Conservation (phyloP, 2,329 filamentous ascomycete species). For the Colletotrichum kahawae region DNA sequence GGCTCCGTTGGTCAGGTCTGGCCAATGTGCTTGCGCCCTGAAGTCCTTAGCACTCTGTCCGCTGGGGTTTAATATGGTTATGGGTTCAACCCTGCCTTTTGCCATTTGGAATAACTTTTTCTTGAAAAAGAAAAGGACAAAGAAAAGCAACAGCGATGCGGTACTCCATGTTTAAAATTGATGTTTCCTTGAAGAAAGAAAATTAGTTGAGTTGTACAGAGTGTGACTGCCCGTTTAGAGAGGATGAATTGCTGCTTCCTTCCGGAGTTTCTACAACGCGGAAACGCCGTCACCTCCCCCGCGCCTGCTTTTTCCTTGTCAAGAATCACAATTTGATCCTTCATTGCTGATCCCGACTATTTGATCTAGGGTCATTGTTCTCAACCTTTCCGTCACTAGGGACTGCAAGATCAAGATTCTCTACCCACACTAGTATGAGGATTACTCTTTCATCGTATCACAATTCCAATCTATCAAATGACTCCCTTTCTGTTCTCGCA, state of each 20-base stretch:
- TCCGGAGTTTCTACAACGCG: not conserved
- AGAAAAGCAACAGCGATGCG: too few species aligned
- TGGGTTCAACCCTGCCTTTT: not conserved
- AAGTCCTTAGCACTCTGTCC: not conserved
- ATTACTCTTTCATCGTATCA: not conserved
- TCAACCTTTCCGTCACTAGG: too few species aligned
- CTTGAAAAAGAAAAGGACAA: too few species aligned
- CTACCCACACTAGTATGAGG: not conserved
- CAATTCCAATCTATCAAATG: not conserved
- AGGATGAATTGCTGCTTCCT: not conserved
- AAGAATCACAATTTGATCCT: not conserved
- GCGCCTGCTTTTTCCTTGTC: not conserved
- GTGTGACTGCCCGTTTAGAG: fast-evolving
- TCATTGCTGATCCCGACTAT: too few species aligned
- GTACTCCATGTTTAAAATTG: not conserved
- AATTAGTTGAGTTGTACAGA: not conserved
- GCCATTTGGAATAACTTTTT: not conserved
- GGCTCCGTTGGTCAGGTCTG: not conserved
- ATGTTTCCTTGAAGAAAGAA: not conserved
- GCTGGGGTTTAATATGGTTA: not conserved
- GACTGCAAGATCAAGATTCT: not conserved
- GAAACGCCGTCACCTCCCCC: not conserved
- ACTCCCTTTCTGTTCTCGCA: too few species aligned
- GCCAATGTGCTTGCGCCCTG: not conserved
- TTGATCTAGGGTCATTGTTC: not conserved